Base-by-base conservation (phyloP, 495 filamentous ascomycete species). In the Amniculicola lignicola region DNA sequence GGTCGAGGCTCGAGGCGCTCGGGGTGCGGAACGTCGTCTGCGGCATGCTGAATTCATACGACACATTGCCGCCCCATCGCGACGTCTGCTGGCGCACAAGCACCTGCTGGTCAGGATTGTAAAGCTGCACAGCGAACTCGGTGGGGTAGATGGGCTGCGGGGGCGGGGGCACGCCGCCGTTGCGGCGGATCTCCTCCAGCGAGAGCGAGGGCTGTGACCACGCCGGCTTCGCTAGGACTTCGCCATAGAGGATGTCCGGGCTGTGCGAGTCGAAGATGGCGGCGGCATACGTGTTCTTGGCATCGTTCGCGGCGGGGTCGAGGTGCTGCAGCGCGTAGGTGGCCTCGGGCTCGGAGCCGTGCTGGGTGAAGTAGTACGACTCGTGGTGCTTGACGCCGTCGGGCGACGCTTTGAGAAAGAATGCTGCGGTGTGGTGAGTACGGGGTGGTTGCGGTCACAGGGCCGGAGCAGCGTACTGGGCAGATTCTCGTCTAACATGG, bases 401-500 rank as follows among this genome's bases (percentile, higher is more conserved):
- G 36, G 47, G 59, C 18, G 71, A 67, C 27, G 73, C 59, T 52
- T 75, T 83, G 49, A 88, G 70, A 62, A 82, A 84, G 76, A 87
- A 88, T 39, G 83, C 82, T 86, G 35, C 68, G n/a, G n/a, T 63
- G 67, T 38, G 51, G 31, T 54, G 18, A 48, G 70, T 71, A 55
- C 72, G 69, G 10, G 29, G 7, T 7, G 11, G 11, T 6, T 9
- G 9, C 16, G 11, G 10, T 10, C 7, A 40, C 16, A 40, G 37
- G 37, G 6, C 19, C 27, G 22, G 1, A n/a, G 14, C 21, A 18
- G 43, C 24, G 65, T 75, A 87, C 84, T 90, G 57, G 93, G 93
- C 3, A 98, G 79, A 69, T 90, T 95, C 70, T 94, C 89, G 82
- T 98, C 93, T 48, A 98, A 79, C 90, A 96, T 96, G 54, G 59